A percentile compares a stretch with the other conserved stretches of the same genome.
These are phyloP conservation scores for Jacaranda mimosifolia DNA, from an alignment of 257 asterid genomes.

Conservation along the genomic window DNA sequence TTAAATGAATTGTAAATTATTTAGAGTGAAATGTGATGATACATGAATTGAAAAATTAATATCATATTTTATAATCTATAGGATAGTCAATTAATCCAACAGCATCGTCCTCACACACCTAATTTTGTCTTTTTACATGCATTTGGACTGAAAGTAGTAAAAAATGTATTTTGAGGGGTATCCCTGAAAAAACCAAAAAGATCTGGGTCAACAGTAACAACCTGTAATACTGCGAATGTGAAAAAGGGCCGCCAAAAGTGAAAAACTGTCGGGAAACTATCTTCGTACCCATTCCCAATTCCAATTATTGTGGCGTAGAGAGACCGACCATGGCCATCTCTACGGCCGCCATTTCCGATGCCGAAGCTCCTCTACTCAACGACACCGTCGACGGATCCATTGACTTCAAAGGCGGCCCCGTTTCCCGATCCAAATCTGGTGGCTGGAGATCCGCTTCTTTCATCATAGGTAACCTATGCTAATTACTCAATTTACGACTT, in stretches of 20 bases:
- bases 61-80: too few species aligned
- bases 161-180: too few species aligned
- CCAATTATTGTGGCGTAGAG: conserved; percentile 34
- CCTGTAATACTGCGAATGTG: too few species aligned
- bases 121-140: too few species aligned
- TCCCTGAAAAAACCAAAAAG: not conserved
- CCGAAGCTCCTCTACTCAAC: conserved; percentile 51
- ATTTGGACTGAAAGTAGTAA: too few species aligned
- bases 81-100: too few species aligned
- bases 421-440: conserved; percentile 57
- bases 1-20: too few species aligned
- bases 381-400: conserved; percentile 57
- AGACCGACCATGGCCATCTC: conserved; percentile 34
- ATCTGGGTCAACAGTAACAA: not conserved
- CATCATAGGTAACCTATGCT: conserved; percentile 46
- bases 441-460: conserved; percentile 69
- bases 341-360: conserved; percentile 38
- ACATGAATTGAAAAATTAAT: too few species aligned
- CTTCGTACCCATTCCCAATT: not conserved
- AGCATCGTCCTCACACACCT: too few species aligned
- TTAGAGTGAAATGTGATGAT: too few species aligned
- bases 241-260: not conserved
- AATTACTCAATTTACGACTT: not conserved
- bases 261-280: conserved; percentile 30
- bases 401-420: conserved; percentile 56